phyloP scores from a whole-genome alignment of 768 basidiomycete species.

The Crassisporium funariophilum region DNA sequence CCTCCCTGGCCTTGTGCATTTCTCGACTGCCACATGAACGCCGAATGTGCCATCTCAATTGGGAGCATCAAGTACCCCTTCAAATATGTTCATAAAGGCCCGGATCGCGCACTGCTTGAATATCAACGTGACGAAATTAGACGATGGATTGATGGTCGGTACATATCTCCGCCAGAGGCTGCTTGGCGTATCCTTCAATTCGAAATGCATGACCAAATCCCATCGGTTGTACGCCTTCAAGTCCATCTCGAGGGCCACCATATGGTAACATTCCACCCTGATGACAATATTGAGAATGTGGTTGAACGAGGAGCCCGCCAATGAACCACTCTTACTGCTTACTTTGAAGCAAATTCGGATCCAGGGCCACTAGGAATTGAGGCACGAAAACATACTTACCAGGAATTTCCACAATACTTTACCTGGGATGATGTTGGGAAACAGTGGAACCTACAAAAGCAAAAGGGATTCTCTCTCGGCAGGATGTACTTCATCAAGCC shows the following conservation, averaged over 20 bases:
- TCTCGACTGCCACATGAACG: too few relatives aligned
- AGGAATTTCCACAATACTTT: conserved; percentile 33
- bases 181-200: conserved; percentile 32
- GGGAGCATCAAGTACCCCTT: conserved; percentile 43
- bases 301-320: conserved; percentile 12
- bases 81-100: conserved; percentile 57
- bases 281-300: conserved; percentile 26
- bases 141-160: conserved; percentile 37
- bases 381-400: conserved; percentile 26
- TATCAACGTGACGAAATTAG: conserved; percentile 32
- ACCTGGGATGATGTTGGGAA: conserved; percentile 2
- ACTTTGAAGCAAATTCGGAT: conserved; percentile 27
- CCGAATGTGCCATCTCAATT: conserved; percentile 42
- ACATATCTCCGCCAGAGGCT: conserved; percentile 34
- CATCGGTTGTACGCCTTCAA: conserved; percentile 39
- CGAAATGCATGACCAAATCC: conserved; percentile 31
- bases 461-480: conserved; percentile 36
- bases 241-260: conserved; percentile 44
- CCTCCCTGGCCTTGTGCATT: conserved; percentile 44
- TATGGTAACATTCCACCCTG: conserved; percentile 30
- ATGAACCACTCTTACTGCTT: conserved; percentile 32
- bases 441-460: conserved; percentile 31
- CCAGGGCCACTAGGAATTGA: conserved; percentile 6
- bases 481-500: conserved; percentile 41
- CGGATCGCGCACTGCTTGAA: conserved; percentile 40